These are phyloP conservation scores for Eruca vesicaria DNA, from an alignment of 441 rosid species.

Conservation along the genomic window DNA sequence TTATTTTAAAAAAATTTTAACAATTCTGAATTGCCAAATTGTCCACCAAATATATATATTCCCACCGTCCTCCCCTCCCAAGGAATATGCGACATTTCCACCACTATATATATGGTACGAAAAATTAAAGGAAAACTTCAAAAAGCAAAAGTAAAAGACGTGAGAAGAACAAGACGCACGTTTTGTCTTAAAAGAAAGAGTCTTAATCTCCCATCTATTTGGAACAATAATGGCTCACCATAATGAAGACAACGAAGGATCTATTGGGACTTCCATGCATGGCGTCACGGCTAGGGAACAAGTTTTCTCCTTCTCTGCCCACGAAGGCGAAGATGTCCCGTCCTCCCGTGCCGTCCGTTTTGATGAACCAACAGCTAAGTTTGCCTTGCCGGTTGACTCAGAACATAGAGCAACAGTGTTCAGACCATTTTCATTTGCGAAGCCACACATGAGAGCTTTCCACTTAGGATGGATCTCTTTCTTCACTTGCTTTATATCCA, in stretches of 20 bases:
- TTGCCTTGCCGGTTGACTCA: neutral
- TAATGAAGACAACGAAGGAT: slow-evolving; percentile 3
- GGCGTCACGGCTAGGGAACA: neutral
- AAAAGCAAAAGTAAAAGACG: neutral
- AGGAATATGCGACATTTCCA: slow-evolving; percentile 15
- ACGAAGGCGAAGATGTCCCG: neutral
- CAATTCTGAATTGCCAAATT: neutral
- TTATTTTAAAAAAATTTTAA: neutral
- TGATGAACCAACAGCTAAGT: neutral
- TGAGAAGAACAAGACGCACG: slow-evolving; percentile 12
- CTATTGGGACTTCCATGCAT: neutral
- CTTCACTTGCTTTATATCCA: neutral
- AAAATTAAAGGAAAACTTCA: neutral
- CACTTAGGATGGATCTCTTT: neutral
- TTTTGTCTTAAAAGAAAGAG: neutral
- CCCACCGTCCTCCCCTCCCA: neutral
- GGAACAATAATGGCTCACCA: slow-evolving; percentile 21
- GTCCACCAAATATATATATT: neutral
- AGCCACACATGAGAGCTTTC: neutral
- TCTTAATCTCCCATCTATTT: slow-evolving; percentile 11
- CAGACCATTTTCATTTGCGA: neutral
- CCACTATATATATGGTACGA: neutral
- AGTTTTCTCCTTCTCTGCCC: neutral
- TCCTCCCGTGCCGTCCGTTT: neutral
- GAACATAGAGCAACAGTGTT: neutral